A percentile compares a stretch with the other conserved stretches of the same genome.
These are phyloP conservation scores for Porodaedalea pini DNA, from an alignment of 1,284 basidiomycete genomes.

Conservation along the genomic window DNA sequence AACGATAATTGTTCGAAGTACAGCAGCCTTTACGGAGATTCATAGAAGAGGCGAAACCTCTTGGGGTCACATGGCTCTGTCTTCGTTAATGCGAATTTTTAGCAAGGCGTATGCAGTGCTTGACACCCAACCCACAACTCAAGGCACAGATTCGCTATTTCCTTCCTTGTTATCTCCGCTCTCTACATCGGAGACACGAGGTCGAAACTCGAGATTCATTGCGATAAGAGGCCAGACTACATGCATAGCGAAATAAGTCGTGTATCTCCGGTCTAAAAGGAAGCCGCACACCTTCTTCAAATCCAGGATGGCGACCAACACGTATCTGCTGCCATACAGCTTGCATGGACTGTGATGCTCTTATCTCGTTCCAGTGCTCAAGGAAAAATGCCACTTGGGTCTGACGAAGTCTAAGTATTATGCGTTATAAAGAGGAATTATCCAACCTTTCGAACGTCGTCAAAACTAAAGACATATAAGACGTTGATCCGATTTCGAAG, in stretches of 20 bases:
- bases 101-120: neutral
- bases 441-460: conserved; percentile 73
- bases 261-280: neutral
- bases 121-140: neutral
- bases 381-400: conserved; percentile 77
- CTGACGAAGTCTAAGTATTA: conserved; percentile 31
- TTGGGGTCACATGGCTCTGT: too few relatives aligned
- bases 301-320: conserved; percentile 76
- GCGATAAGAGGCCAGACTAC: conserved; percentile 69
- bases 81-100: too few relatives aligned
- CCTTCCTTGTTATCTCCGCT: conserved; percentile 2
- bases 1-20: too few relatives aligned
- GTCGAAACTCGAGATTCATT: conserved; percentile 60
- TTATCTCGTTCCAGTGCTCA: conserved; percentile 78
- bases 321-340: conserved; percentile 82
- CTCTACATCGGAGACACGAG: conserved; percentile 24
- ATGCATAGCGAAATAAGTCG: neutral
- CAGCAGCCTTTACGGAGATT: too few relatives aligned
- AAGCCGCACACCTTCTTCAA: conserved; percentile 61
- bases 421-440: conserved; percentile 6
- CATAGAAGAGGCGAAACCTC: too few relatives aligned
- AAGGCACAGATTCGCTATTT: neutral
- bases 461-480: conserved; percentile 39
- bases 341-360: conserved; percentile 75
- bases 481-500: neutral